These are phyloP conservation scores for Amanita brunnescens DNA, from an alignment of 768 basidiomycete species.

Conservation along the genomic window DNA sequence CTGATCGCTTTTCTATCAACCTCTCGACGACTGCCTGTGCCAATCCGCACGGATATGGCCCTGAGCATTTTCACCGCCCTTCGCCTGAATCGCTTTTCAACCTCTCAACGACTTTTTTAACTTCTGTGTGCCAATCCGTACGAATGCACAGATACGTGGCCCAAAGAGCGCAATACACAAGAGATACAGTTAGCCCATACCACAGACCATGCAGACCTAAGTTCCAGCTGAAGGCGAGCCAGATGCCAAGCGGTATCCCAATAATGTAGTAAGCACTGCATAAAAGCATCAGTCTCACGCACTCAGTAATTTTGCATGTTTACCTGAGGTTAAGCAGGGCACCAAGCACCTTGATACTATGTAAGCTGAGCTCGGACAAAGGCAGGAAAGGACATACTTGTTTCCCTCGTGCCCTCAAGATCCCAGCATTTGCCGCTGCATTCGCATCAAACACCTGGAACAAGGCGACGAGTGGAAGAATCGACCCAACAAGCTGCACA, in stretches of 20 bases:
- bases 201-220: constrained; percentile 70
- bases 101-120: constrained; percentile 48
- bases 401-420: constrained; percentile 78
- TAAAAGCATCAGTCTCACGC: neutral
- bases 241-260: constrained; percentile 78
- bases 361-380: constrained; percentile 2
- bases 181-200: constrained; percentile 68
- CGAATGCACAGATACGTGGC: constrained; percentile 45
- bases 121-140: constrained; percentile 66
- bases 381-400: constrained; percentile 32
- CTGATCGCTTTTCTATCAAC: too few relatives aligned
- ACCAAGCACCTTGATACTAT: constrained; percentile 38
- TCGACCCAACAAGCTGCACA: constrained; percentile 51
- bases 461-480: constrained; percentile 68
- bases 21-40: too few relatives aligned
- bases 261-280: constrained; percentile 71
- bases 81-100: constrained; percentile 35
- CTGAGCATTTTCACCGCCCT: constrained; percentile 7
- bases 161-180: constrained; percentile 46
- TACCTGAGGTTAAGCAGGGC: constrained; percentile 74
- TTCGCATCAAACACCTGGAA: constrained; percentile 86
- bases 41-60: neutral
- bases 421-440: constrained; percentile 57
- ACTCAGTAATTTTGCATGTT: constrained; percentile 7
- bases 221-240: constrained; percentile 54